phyloP scores from a whole-genome alignment of 1,139 yeast genomes.

The Arxiozyma heterogenica region DNA sequence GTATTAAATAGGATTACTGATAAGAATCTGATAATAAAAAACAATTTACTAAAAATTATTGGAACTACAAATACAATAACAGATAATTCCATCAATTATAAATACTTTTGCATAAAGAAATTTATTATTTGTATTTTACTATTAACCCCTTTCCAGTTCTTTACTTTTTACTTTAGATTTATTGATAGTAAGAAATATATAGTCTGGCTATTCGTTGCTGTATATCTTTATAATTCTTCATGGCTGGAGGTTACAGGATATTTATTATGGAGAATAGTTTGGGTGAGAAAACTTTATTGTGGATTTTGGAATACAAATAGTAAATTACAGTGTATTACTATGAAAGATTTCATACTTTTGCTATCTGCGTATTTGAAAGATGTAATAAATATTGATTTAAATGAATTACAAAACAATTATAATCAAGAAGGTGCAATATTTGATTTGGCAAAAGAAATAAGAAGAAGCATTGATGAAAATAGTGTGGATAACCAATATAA shows the following conservation, averaged over 20 bases:
- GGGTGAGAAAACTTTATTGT: conserved; percentile 16
- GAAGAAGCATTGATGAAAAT: not conserved
- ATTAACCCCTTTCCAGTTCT: conserved; percentile 6
- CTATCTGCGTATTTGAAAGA: not conserved
- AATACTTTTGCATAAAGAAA: not conserved
- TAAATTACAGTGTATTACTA: not conserved
- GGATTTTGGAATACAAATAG: not conserved
- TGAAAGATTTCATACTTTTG: not conserved
- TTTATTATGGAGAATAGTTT: conserved; percentile 24
- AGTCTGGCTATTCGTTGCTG: conserved; percentile 6
- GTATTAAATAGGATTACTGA: conserved; percentile 20
- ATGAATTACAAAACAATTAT: not conserved
- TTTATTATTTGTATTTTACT: not conserved
- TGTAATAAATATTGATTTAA: not conserved
- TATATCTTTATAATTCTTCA: conserved; percentile 19
- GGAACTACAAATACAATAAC: not conserved
- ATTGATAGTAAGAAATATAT: conserved; percentile 2
- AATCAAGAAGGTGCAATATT: not conserved
- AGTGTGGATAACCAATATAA: not conserved
- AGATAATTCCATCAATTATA: not conserved
- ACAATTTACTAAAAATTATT: conserved; percentile 11
- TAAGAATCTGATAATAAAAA: conserved; percentile 18
- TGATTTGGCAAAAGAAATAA: not conserved
- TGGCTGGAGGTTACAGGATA: conserved; percentile 25
- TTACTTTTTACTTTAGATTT: conserved; percentile 1